Evolutionary conservation across 495 filamentous ascomycete genomes (phyloP), one percentile per base, ranked within the genome.

Genomic region (Zalerion maritima): DNA sequence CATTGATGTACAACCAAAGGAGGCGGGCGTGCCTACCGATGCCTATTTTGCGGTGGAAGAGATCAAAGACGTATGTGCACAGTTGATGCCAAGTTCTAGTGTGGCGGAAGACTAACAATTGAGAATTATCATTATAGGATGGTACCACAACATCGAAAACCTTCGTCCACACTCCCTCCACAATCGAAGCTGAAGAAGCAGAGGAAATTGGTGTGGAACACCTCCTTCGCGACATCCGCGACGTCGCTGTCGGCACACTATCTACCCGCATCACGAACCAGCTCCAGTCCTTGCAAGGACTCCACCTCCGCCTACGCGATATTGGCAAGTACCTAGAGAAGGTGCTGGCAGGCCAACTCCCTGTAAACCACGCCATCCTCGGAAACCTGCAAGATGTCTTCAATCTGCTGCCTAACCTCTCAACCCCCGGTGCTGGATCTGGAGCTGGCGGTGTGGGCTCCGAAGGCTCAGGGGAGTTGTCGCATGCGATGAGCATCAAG

Each of bases 201-300:
- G 89, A 97, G 58, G 89, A 97, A 55, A 97, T 97, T 37, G 89
- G 89, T 37, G 89, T 97, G 36, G 89, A 97, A 62, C 89, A 97
- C 54, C 73, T 97, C 21, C 74, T 97, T 38, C 81, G 89, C 47
- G 89, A 97, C 58, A 96, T 97, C 59, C 76, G 89, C 31, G 89
- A 97, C 52, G 91, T 97, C 27, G 89, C 89, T 24, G 87, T 96
- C 45, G 89, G 89, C 52, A 96, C 87, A n/a, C 78, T 97, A 29
- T 92, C 84, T 34, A 96, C 91, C 20, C 80, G 89, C 41, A 84
- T 97, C 54, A 97, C 91, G 36, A 91, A 85, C 49, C 89, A 97
- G 56, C 73, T 97, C 12, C 89, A 96, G 51, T 96, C 91, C 9
- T 66, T 97, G 33, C 89, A 97, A 67, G 89, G 89, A 33, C 70